Conservation (phyloP, 371 early-diverging fungal genomes). For the Apophysomyces elegans region DNA sequence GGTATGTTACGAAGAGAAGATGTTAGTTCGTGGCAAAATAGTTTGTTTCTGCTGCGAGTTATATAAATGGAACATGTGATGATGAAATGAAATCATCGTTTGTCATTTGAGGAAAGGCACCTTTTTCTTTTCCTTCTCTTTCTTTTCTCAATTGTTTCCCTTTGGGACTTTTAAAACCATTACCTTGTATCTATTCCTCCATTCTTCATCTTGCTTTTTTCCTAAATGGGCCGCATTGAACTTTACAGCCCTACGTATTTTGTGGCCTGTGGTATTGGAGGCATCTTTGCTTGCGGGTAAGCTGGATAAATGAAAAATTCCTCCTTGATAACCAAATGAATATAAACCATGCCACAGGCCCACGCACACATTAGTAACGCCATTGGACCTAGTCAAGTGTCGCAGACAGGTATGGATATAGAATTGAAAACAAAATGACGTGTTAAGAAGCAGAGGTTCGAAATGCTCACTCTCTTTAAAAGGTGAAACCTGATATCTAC, state of each 20-base stretch:
- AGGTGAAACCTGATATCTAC: constrained; percentile 68
- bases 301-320: no score
- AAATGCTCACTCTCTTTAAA: background rate
- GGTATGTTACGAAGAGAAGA: no score
- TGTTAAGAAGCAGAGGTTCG: background rate
- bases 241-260: constrained; percentile 45
- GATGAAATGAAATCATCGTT: constrained; percentile 3
- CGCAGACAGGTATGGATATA: constrained; percentile 53
- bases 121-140: background rate
- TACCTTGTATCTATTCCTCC: no score
- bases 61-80: background rate
- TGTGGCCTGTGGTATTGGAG: constrained; percentile 57
- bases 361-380: constrained; percentile 66
- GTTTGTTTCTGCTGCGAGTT: background rate
- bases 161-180: no score
- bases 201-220: background rate
- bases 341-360: constrained; percentile 19
- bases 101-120: background rate
- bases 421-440: background rate
- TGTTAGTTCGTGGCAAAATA: background rate
- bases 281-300: constrained; percentile 65
- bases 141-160: background rate
- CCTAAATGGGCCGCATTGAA: constrained; percentile 40
- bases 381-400: constrained; percentile 72
- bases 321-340: no score